phyloP scores from a whole-genome alignment of 768 basidiomycete species.

The Trichaptum fuscoviolaceum region DNA sequence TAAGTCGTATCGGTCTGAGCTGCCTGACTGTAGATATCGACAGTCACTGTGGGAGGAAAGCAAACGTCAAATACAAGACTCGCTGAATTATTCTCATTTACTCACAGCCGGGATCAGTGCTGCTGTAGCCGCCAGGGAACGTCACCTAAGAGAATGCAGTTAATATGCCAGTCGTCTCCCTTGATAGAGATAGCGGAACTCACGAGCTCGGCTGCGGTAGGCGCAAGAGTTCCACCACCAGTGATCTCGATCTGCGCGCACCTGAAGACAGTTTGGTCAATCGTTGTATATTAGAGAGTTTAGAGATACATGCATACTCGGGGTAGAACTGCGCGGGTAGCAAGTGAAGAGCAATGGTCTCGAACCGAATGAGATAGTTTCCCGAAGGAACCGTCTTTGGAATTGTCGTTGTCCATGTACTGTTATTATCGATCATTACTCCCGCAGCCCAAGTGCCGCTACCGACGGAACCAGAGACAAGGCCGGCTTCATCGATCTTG shows the following conservation, averaged over 20 bases:
- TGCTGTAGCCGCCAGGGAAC: conserved; percentile 14
- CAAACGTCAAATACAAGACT: background rate
- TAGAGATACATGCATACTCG: conserved; percentile 16
- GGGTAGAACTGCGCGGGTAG: conserved; percentile 33
- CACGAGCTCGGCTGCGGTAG: conserved; percentile 11
- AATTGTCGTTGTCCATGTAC: conserved; percentile 12
- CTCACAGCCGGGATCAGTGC: conserved; percentile 11
- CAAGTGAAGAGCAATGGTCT: conserved; percentile 16
- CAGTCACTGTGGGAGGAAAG: conserved; percentile 17
- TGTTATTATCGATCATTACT: conserved; percentile 13
- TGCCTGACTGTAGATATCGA: conserved; percentile 33
- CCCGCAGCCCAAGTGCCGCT: conserved; percentile 12
- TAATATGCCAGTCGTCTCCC: background rate
- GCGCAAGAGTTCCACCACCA: conserved; percentile 11
- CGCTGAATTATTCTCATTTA: background rate
- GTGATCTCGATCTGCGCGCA: conserved; percentile 12
- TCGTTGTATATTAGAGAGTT: background rate
- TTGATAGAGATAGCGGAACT: background rate
- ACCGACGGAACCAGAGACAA: conserved; percentile 15
- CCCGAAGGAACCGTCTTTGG: conserved; percentile 9
- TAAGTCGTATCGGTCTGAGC: conserved; percentile 30
- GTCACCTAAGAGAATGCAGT: conserved; percentile 17
- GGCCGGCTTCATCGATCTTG: conserved; percentile 17
- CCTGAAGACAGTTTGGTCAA: background rate
- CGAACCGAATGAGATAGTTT: conserved; percentile 16